Percentiles rank a stretch among this genome's conserved stretches.
Evolutionary conservation across 306 rosid genomes (phyloP).

Genomic region (Malus fusca): DNA sequence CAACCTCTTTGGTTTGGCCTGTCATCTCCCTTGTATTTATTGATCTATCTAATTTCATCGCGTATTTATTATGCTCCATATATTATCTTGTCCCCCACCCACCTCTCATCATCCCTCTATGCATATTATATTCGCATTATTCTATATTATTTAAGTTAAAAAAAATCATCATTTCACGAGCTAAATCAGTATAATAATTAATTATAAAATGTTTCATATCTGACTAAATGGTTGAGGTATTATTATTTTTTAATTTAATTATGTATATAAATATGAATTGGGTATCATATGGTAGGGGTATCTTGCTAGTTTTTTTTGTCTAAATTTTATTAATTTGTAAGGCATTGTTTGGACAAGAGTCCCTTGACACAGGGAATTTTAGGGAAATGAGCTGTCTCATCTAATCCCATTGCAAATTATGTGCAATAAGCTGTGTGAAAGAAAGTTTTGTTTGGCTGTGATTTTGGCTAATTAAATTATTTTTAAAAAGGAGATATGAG

Average conservation of each 20-base stretch:
- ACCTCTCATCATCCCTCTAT: constrained; percentile 18
- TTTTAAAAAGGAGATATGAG: not conserved
- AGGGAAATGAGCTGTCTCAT: constrained; percentile 29
- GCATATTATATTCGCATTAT: not conserved
- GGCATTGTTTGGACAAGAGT: constrained; percentile 11
- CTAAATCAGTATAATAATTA: not conserved
- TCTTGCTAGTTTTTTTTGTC: not conserved
- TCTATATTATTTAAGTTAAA: not conserved
- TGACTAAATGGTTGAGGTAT: not conserved
- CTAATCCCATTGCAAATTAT: not conserved
- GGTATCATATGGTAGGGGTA: constrained; percentile 5
- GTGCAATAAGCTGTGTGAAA: constrained; percentile 19
- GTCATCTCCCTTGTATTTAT: constrained; percentile 42
- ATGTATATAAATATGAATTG: not conserved
- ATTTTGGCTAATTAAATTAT: constrained; percentile 28
- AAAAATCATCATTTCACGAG: not conserved
- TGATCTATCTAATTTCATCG: constrained; percentile 43
- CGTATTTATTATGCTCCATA: constrained; percentile 38
- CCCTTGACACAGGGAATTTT: not conserved
- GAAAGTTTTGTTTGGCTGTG: constrained; percentile 23
- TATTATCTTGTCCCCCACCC: constrained; percentile 28
- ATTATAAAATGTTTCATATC: not conserved
- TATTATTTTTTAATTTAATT: not conserved
- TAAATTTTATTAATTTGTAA: not conserved
- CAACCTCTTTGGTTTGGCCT: constrained; percentile 25